phyloP scores from a whole-genome alignment of 192 early-diverging fungal genomes.

The Phlyctochytrium bullatum region DNA sequence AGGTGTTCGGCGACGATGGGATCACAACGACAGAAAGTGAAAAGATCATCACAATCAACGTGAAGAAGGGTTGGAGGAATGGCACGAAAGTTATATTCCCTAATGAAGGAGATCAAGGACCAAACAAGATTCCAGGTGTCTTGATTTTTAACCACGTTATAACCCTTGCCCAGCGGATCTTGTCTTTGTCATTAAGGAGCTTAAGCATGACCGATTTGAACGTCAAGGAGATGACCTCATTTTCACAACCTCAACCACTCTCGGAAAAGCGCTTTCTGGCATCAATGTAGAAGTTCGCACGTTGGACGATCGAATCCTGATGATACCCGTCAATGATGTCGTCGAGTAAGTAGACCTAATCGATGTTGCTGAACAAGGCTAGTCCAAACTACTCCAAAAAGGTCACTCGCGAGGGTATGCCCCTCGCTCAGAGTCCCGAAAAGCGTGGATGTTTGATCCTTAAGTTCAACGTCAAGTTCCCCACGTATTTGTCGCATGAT shows the following conservation, averaged over 20 bases:
- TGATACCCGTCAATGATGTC: constrained; percentile 54
- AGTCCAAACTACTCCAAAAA: constrained; percentile 49
- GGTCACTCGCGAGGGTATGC: constrained; percentile 54
- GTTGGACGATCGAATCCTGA: constrained; percentile 48
- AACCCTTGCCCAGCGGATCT: constrained; percentile 13
- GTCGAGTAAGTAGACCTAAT: constrained; percentile 37
- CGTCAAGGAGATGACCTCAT: constrained; percentile 52
- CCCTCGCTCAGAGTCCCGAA: constrained; percentile 34
- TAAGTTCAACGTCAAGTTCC: constrained; percentile 45
- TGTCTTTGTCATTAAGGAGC: constrained; percentile 48
- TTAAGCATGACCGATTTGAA: constrained; percentile 39
- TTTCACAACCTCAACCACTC: constrained; percentile 30
- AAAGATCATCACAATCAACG: constrained; percentile 51
- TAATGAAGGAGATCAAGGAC: constrained; percentile 52
- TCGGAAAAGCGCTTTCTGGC: constrained; percentile 48
- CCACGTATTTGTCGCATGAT: constrained; percentile 41
- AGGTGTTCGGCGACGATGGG: constrained; percentile 52
- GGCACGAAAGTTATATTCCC: constrained; percentile 55
- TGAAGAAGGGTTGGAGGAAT: constrained; percentile 45
- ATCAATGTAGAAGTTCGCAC: constrained; percentile 44
- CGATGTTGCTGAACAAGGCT: constrained; percentile 5
- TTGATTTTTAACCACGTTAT: background rate
- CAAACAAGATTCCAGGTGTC: constrained; percentile 51
- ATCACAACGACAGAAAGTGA: constrained; percentile 43
- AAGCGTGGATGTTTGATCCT: constrained; percentile 42